Percentiles rank a stretch among this genome's conserved stretches.
phyloP scores from a whole-genome alignment of 2,329 filamentous ascomycete species.

The Exophiala mesophila region DNA sequence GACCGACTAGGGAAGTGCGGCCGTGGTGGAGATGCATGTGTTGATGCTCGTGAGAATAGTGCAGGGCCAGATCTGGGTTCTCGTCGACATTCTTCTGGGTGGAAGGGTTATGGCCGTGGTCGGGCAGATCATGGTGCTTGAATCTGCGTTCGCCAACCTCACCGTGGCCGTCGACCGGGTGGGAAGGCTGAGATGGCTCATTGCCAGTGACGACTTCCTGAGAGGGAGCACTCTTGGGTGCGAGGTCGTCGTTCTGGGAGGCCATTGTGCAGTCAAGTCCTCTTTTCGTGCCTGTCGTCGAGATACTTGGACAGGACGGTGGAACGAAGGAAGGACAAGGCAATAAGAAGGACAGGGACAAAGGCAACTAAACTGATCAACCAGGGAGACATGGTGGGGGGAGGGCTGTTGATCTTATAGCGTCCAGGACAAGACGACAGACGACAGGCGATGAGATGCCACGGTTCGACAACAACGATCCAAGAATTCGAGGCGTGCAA shows the following conservation, averaged over 20 bases:
- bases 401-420: not conserved
- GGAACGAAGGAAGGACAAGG: slow-evolving; percentile 23
- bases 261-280: slow-evolving; percentile 12
- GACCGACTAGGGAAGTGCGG: slow-evolving; percentile 33
- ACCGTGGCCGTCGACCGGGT: slow-evolving; percentile 8
- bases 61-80: slow-evolving; percentile 34
- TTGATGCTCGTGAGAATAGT: slow-evolving; percentile 36
- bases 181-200: not conserved
- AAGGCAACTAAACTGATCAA: slow-evolving; percentile 21
- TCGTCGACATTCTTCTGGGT: slow-evolving; percentile 21
- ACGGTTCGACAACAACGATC: no score
- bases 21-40: slow-evolving; percentile 39
- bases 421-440: not conserved
- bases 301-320: slow-evolving; percentile 25
- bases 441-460: slow-evolving; percentile 1
- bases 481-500: not conserved
- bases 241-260: slow-evolving; percentile 10
- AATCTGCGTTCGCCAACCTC: slow-evolving; percentile 11
- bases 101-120: slow-evolving; percentile 25
- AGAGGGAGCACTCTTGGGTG: no score
- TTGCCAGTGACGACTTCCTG: slow-evolving; percentile 1
- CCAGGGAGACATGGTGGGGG: slow-evolving; percentile 21
- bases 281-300: slow-evolving; percentile 21
- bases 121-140: slow-evolving; percentile 22
- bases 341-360: slow-evolving; percentile 19